Evolutionary conservation across 129 eudicot genomes (phyloP), one percentile per base, ranked within the genome.

Genomic region (Mikania micrantha): DNA sequence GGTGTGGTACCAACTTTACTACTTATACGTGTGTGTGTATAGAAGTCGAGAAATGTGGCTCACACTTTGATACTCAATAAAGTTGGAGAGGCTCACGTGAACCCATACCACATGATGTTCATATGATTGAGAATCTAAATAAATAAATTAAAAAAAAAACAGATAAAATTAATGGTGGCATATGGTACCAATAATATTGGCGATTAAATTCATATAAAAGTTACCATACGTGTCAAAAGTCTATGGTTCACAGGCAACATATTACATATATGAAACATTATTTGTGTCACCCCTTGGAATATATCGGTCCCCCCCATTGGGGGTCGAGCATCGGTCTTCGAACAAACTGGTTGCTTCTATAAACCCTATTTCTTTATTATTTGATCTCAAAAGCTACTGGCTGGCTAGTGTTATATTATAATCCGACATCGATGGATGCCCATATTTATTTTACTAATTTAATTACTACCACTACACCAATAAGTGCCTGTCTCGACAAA

Each of bases 271-370:
- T 59, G 38, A 57, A 57, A 57, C 63, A 4, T 11, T 17, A 4
- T 11, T 17, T 54, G 40, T 57, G 40, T 27, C 36, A 59, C 17
- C 9, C 65, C 0, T n/a, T n/a, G 42, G 65, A 42, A 59, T n/a
- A n/a, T n/a, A 59, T 59, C 65, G 65, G 65, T 59, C 42, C 65
- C 65, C 65, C 65, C 15, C 65, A 29, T 59, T n/a, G 65, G 65
- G 31, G 65, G 65, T 16, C 42, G 42, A 32, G 65, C 65, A 59
- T 29, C 31, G 42, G 64, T 59, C 39, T 57, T 17, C 65, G 65
- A 59, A 59, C 40, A 59, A 16, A 29, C 63, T n/a, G 25, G 65
- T 59, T 29, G 42, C 65, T 31, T 59, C 65, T 59, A 59, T 16
- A n/a, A 29, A 58, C 22, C 40, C 40, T 27, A 56, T 56, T 56